Conservation (phyloP, 257 asterid species). For the Scutellaria minor region DNA sequence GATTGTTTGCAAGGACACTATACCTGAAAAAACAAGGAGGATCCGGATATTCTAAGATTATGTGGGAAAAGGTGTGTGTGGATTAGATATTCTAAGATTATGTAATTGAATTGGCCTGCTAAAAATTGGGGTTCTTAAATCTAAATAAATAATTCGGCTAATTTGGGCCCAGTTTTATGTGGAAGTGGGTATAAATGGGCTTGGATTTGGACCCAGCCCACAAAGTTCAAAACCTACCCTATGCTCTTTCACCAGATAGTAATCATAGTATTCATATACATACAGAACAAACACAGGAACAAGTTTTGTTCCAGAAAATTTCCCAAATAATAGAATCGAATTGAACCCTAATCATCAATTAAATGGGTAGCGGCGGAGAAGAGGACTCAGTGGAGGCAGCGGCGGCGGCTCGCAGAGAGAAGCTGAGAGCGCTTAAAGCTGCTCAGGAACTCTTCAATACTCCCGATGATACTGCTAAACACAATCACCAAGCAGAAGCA, state of each 20-base stretch:
- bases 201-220: neutral
- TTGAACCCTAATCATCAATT: neutral
- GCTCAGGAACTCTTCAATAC: slow-evolving; percentile 86
- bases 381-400: slow-evolving; percentile 75
- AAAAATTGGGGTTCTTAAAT: too few species aligned
- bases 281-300: neutral
- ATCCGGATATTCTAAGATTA: too few species aligned
- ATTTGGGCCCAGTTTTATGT: neutral
- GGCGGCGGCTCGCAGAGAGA: slow-evolving; percentile 76
- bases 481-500: slow-evolving; percentile 5
- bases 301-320: neutral
- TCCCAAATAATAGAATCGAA: neutral
- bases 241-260: too few species aligned
- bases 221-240: neutral
- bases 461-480: slow-evolving; percentile 59
- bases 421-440: slow-evolving; percentile 76
- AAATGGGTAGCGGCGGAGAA: slow-evolving; percentile 60
- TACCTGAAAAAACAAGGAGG: too few species aligned
- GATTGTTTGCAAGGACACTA: too few species aligned
- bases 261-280: too few species aligned
- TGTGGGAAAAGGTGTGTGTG: too few species aligned
- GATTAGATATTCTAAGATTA: too few species aligned
- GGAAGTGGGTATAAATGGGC: neutral
- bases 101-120: too few species aligned
- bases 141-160: too few species aligned